Evolutionary conservation across 495 filamentous ascomycete genomes (phyloP).

Genomic region (Neurospora sp.): DNA sequence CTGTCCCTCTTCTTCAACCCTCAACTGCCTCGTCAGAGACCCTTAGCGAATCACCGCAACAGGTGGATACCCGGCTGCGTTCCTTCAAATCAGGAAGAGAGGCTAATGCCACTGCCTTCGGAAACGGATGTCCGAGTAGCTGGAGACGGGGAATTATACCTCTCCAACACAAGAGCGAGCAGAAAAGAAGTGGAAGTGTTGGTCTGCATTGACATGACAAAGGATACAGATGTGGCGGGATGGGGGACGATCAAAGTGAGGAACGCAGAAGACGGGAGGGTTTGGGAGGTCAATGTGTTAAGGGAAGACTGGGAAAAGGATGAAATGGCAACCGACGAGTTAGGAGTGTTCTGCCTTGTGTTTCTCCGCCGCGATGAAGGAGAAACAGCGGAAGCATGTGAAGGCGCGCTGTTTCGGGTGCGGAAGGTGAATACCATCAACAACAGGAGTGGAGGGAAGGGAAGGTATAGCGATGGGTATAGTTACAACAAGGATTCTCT

Average conservation of each 20-base stretch:
- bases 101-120: background rate
- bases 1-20: conserved; percentile 14
- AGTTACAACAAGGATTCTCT: background rate
- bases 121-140: conserved; percentile 9
- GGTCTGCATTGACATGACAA: conserved; percentile 6
- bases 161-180: conserved; percentile 15
- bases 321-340: background rate
- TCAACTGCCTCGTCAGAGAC: conserved; percentile 6
- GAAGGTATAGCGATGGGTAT: background rate
- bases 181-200: conserved; percentile 9
- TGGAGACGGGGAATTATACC: conserved; percentile 5
- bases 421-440: background rate
- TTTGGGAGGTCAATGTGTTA: background rate
- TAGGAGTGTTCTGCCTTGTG: background rate
- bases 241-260: background rate
- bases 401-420: background rate
- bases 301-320: background rate
- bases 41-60: conserved; percentile 7
- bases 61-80: conserved; percentile 12
- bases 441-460: background rate
- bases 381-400: accelerated
- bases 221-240: background rate
- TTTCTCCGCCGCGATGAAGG: background rate
- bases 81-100: conserved; percentile 6
- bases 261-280: background rate